Base-by-base conservation (phyloP, 306 rosid species). In the Hippophae rhamnoides region DNA sequence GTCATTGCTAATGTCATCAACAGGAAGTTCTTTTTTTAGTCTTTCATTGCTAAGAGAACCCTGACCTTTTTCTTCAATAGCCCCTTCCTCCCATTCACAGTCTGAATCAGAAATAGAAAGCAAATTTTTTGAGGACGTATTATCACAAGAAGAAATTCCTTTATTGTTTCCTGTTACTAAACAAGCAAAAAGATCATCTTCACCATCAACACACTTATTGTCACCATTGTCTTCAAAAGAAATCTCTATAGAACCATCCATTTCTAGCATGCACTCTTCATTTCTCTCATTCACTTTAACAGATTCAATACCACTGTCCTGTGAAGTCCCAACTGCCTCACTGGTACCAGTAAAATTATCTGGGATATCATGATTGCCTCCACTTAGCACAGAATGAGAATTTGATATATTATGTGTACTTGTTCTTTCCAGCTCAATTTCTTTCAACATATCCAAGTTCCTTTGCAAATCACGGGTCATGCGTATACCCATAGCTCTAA, bases 381-480 rank as follows among this genome's bases (percentile, higher is more conserved):
- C 67, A 64, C 41, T 62, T 6, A 68, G 65, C 58, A 67, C 10
- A 40, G 64, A 47, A 45, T 53, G 69, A 63, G 52, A 54, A 72
- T 75, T 67, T 46, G 63, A 56, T 51, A 52, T 61, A 62, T 65
- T 67, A 56, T 67, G 65, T 46, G 71, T 64, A 65, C 38, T 64
- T 63, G 66, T 58, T 65, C 60, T 81, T 73, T 90, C 90, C 67
- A 56, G 74, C 60, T 90, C 96, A 63, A 85, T 72, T 78, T 87
- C 98, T 70, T 85, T 90, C 87, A 90, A 83, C 77, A 90, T 60
- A 77, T 90, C 96, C 87, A 90, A 85, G 79, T 90, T 90, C 77
- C 98, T 79, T 65, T 90, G 96, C 60, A 90, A 64, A 76, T 90
- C 98, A 55, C 95, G 92, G 41, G 96, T 87, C 98, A 90, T 90